These are phyloP conservation scores for Epichloe aotearoae DNA, from an alignment of 2,329 filamentous ascomycete genomes.

Conservation along the genomic window DNA sequence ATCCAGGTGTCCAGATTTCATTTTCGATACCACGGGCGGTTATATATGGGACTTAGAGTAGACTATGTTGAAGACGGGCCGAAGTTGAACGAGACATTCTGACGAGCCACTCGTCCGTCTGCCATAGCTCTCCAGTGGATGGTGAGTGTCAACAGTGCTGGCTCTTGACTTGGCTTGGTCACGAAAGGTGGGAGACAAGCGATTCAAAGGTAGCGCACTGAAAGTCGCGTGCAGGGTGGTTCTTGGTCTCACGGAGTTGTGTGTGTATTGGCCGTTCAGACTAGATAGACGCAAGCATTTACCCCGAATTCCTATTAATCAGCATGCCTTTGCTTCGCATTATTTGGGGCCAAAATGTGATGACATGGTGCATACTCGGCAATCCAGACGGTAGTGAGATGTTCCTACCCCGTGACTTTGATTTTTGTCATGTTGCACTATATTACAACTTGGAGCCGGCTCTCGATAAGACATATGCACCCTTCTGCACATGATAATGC, in stretches of 20 bases:
- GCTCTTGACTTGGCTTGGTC: neutral
- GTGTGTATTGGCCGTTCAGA: neutral
- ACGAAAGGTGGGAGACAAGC: neutral
- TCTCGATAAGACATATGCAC: slow-evolving; percentile 40
- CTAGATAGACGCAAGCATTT: slow-evolving; percentile 1
- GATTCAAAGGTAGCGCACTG: neutral
- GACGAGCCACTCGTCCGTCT: neutral
- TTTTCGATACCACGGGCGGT: slow-evolving; percentile 25
- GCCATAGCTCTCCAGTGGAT: neutral
- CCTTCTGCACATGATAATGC: slow-evolving; percentile 55
- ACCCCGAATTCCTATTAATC: neutral
- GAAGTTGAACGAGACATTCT: neutral
- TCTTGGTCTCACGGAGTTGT: neutral
- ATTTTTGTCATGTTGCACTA: neutral
- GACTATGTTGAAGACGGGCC: slow-evolving; percentile 17
- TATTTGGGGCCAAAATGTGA: no score
- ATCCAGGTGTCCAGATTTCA: slow-evolving; percentile 8
- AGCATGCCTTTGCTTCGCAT: neutral
- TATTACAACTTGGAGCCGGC: slow-evolving; percentile 20
- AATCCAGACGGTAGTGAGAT: no score
- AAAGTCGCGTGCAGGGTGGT: neutral
- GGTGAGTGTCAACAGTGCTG: neutral
- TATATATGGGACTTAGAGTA: slow-evolving; percentile 20
- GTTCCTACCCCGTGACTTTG: neutral
- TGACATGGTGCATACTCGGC: no score